Conservation (phyloP, 2,329 filamentous ascomycete genomes). For the Camptophora hylomeconis region DNA sequence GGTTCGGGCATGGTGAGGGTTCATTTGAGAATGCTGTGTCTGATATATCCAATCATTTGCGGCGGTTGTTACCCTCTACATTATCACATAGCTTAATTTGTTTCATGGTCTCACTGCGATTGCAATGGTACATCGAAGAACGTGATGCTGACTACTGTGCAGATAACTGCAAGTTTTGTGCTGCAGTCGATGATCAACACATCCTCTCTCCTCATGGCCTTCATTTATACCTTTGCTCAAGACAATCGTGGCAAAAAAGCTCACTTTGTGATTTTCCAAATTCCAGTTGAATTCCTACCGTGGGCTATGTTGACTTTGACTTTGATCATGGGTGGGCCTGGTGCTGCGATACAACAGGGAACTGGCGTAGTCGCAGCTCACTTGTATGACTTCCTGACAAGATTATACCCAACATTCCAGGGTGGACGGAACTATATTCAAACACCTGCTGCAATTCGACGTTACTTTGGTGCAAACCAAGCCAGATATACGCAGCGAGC, state of each 20-base stretch:
- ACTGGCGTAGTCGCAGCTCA: slow-evolving; percentile 82
- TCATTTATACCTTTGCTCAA: slow-evolving; percentile 74
- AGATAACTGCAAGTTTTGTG: slow-evolving; percentile 30
- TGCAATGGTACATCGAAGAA: slow-evolving; percentile 7
- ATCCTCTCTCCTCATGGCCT: slow-evolving; percentile 58
- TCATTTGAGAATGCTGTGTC: slow-evolving; percentile 51
- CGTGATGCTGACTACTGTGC: slow-evolving; percentile 18
- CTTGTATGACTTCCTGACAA: slow-evolving; percentile 76
- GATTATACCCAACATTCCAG: slow-evolving; percentile 79
- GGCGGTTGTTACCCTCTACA: slow-evolving; percentile 57
- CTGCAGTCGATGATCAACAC: slow-evolving; percentile 25
- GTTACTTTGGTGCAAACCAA: slow-evolving; percentile 45
- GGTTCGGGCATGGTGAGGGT: slow-evolving; percentile 66
- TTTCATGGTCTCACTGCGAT: slow-evolving; percentile 5
- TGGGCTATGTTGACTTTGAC: slow-evolving; percentile 65
- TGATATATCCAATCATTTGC: slow-evolving; percentile 42
- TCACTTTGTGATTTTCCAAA: slow-evolving; percentile 68
- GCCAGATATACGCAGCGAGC: slow-evolving; percentile 29
- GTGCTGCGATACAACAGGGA: slow-evolving; percentile 47
- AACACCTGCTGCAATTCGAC: slow-evolving; percentile 60
- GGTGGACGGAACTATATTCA: slow-evolving; percentile 64
- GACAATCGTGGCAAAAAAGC: slow-evolving; percentile 68
- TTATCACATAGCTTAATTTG: slow-evolving; percentile 22
- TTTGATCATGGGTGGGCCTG: slow-evolving; percentile 52
- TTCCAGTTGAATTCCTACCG: slow-evolving; percentile 71